Base-by-base conservation (phyloP, 306 rosid genomes). In the Sicyos edulis region DNA sequence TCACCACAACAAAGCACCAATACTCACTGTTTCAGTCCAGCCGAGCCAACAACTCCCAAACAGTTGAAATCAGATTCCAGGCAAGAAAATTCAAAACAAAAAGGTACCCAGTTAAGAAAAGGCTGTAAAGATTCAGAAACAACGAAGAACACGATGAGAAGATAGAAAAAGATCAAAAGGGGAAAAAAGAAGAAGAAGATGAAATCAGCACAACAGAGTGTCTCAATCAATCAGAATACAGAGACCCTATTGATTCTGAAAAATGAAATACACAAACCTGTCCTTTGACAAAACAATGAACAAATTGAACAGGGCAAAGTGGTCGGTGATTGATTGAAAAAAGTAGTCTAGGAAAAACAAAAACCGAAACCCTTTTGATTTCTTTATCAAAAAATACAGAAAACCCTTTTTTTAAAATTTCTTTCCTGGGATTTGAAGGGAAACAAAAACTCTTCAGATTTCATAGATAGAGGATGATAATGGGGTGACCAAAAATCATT, bases 311-410 rank as follows among this genome's bases (percentile, higher is more conserved):
- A 42, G 53, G 71, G 14, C 32, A 32, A 40, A 65, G 44, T 4
- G 71, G 54, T 40, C 71, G 71, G 71, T 65, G 71, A 40, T 65
- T 65, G 54, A 65, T 65, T 65, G 71, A 37, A 62, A 57, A 62
- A n/a, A 21, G 68, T 17, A 32, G 5, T 37, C 6, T 3, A 37
- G 44, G 8, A 7, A 37, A 37, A 37, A 37, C 12, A 24, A 17
- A 13, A 44, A 42, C 54, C 9, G 4, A 37, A 10, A 44, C 34
- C 5, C 10, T 65, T 65, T 44, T 6, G 9, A 65, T 42, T 37
- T 63, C 4, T n/a, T 29, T 8, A 34, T n/a, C 44, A 37, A 37
- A 37, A 37, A 37, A 37, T 32, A 32, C 5, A 37, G 8, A 37
- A 37, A 37, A 2, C 44, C 44, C 44, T 37, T 37, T 37, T 37